Percentiles rank a stretch among this genome's conserved stretches.
Evolutionary conservation across 2,329 filamentous ascomycete genomes (phyloP).

Genomic region (Neonectria punicea): DNA sequence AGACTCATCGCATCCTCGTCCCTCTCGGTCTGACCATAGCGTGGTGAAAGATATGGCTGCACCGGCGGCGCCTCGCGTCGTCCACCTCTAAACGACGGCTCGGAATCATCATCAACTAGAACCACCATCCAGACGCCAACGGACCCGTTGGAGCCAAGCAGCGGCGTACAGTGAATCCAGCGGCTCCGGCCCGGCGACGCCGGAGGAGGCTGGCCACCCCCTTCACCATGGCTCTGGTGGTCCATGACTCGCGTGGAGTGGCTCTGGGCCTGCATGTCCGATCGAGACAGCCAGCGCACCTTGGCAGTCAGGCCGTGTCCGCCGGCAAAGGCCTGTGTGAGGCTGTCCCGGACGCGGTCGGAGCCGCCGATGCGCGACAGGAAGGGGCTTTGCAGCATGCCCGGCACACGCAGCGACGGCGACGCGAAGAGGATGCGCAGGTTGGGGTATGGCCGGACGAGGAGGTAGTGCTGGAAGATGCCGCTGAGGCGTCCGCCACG

Average conservation of each 20-base stretch:
- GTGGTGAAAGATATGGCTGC: conserved; percentile 15
- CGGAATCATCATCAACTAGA: conserved; percentile 71
- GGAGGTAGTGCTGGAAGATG: conserved; percentile 67
- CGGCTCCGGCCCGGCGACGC: conserved; percentile 63
- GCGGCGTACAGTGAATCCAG: conserved; percentile 82
- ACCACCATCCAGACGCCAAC: conserved; percentile 85
- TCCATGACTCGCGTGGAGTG: conserved; percentile 20
- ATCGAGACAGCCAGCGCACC: conserved; percentile 70
- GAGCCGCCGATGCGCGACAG: conserved; percentile 65
- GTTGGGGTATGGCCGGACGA: conserved; percentile 72
- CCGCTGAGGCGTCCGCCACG: conserved; percentile 43
- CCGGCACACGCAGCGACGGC: conserved; percentile 72
- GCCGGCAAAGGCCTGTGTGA: conserved; percentile 69
- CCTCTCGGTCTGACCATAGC: neutral
- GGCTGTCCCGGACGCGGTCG: conserved; percentile 57
- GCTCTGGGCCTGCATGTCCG: conserved; percentile 24
- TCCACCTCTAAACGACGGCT: conserved; percentile 12
- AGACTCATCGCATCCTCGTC: conserved; percentile 37
- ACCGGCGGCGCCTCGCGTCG: conserved; percentile 33
- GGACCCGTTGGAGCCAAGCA: conserved; percentile 72
- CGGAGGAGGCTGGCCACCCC: conserved; percentile 25
- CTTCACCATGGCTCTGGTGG: conserved; percentile 50
- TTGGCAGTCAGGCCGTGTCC: conserved; percentile 80
- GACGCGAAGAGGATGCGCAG: conserved; percentile 76
- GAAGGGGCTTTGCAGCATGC: conserved; percentile 71